A percentile compares a stretch with the other conserved stretches of the same genome.
phyloP scores from a whole-genome alignment of 1,139 yeast genomes.

The Geotrichum macrosporum region DNA sequence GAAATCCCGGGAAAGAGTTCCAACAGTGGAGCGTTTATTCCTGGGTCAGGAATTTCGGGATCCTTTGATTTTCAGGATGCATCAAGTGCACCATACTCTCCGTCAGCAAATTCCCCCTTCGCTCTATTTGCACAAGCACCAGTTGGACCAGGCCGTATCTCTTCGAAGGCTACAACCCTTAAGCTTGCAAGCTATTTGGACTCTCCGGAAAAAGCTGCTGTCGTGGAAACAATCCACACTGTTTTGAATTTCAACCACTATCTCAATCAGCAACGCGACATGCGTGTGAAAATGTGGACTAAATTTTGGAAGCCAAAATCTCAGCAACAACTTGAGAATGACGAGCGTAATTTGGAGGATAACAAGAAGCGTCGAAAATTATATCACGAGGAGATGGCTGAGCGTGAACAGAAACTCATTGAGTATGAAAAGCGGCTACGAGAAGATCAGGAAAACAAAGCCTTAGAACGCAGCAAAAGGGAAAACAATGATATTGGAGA shows the following conservation, averaged over 20 bases:
- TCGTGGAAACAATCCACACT: constrained; percentile 31
- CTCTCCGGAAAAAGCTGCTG: constrained; percentile 22
- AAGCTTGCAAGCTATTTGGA: constrained; percentile 20
- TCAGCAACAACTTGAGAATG: constrained; percentile 24
- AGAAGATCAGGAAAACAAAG: constrained; percentile 16
- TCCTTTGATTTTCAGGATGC: constrained; percentile 33
- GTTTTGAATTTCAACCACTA: constrained; percentile 35
- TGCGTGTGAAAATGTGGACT: constrained; percentile 34
- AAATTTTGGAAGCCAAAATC: constrained; percentile 34
- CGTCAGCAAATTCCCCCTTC: constrained; percentile 5
- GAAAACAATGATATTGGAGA: constrained; percentile 19
- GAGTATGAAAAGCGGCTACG: constrained; percentile 14
- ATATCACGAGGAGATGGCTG: constrained; percentile 14
- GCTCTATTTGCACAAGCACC: constrained; percentile 7
- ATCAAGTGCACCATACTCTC: background rate
- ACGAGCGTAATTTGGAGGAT: constrained; percentile 20
- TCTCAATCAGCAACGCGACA: constrained; percentile 30
- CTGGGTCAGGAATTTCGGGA: constrained; percentile 34
- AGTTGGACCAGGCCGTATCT: constrained; percentile 18
- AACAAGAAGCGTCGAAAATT: constrained; percentile 17
- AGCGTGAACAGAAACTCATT: constrained; percentile 5
- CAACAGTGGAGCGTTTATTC: constrained; percentile 25
- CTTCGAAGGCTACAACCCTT: constrained; percentile 14
- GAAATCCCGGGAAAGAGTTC: background rate
- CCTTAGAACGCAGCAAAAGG: constrained; percentile 15